Evolutionary conservation across 1,284 basidiomycete genomes (phyloP).

Genomic region (Taiwanofungus camphoratus): DNA sequence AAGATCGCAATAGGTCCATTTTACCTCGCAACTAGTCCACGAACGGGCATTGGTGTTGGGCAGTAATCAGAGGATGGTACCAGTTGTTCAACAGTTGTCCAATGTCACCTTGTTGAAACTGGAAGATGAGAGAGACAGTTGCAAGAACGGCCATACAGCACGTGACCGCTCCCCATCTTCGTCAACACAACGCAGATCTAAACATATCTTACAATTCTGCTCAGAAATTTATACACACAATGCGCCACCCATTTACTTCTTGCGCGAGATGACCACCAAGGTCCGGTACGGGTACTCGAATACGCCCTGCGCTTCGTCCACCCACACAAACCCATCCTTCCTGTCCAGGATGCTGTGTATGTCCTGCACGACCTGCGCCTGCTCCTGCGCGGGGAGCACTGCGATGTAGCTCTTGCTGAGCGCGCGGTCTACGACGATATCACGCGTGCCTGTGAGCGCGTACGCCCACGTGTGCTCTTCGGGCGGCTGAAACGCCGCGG

Average conservation of each 20-base stretch:
- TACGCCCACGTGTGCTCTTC: conserved; percentile 51
- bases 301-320: conserved; percentile 40
- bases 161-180: no score
- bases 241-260: conserved; percentile 36
- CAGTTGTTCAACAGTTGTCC: no score
- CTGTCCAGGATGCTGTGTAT: conserved; percentile 43
- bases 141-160: no score
- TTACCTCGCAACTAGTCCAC: no score
- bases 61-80: no score
- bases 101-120: no score
- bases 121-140: no score
- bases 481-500: conserved; percentile 44
- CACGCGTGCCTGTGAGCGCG: conserved; percentile 39
- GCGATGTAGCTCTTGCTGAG: conserved; percentile 73
- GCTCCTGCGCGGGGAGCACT: conserved; percentile 48
- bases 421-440: conserved; percentile 55
- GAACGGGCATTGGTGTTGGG: no score
- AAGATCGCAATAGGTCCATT: no score
- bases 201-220: no score
- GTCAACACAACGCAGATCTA: no score
- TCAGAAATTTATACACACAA: no score
- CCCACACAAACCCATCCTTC: conserved; percentile 41
- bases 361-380: conserved; percentile 40
- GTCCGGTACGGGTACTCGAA: conserved; percentile 56
- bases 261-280: conserved; percentile 35